These are phyloP conservation scores for Thalassia testudinum DNA, from an alignment of 116 monocot genomes.

Conservation along the genomic window DNA sequence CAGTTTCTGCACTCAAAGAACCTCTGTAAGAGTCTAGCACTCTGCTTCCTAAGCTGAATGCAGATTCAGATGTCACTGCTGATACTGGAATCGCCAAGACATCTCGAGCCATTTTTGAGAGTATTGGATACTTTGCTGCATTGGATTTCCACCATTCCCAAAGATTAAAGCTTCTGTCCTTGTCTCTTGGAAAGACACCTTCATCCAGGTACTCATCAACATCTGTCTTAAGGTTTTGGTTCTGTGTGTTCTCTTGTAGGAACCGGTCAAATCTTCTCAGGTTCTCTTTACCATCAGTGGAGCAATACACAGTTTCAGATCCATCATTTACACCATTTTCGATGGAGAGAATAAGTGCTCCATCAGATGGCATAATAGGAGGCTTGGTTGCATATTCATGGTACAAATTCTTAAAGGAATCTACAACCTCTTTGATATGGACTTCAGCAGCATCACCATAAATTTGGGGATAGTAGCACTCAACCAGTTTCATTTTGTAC, in stretches of 20 bases:
- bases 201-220: constrained; percentile 23
- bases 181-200: constrained; percentile 17
- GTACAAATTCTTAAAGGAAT: constrained; percentile 19
- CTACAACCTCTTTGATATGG: constrained; percentile 16
- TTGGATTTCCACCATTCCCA: constrained; percentile 29
- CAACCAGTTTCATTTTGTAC: constrained; percentile 27
- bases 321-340: constrained; percentile 2
- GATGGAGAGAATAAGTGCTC: not conserved
- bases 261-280: constrained; percentile 19
- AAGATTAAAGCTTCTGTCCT: constrained; percentile 21
- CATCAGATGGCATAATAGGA: not conserved
- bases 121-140: constrained; percentile 17
- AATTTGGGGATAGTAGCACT: constrained; percentile 22
- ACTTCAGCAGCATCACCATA: constrained; percentile 14
- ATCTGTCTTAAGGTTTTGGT: constrained; percentile 18
- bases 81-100: constrained; percentile 23
- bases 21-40: constrained; percentile 14
- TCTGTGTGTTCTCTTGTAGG: constrained; percentile 17
- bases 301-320: not conserved
- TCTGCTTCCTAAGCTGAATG: constrained; percentile 11
- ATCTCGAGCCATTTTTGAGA: constrained; percentile 38
- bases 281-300: constrained; percentile 7
- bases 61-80: constrained; percentile 10
- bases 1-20: constrained; percentile 12
- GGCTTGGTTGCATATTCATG: constrained; percentile 9